Percentiles rank a stretch among this genome's conserved stretches.
phyloP scores from a whole-genome alignment of 805 yeast genomes.

The Yamadazyma philogaea region DNA sequence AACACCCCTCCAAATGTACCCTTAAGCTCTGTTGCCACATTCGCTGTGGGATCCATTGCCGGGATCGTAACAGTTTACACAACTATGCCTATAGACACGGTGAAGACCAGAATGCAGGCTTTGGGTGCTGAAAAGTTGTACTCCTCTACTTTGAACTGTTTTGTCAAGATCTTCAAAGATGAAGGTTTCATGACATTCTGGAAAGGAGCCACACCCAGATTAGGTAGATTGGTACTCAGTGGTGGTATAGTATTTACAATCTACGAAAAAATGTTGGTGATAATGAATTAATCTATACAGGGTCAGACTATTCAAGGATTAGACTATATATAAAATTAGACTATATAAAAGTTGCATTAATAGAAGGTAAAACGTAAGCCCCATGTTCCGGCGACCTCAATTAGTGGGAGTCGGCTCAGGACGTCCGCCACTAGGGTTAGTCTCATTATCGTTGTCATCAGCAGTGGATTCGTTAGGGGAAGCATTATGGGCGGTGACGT shows the following conservation, averaged over 20 bases:
- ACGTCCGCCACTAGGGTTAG: not conserved
- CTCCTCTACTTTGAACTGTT: conserved; percentile 76
- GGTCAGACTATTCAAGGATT: too few relatives aligned
- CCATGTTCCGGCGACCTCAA: not conserved
- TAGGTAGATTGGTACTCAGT: conserved; percentile 86
- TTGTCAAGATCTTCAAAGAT: conserved; percentile 70
- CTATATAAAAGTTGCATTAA: not conserved
- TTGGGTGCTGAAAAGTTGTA: conserved; percentile 72
- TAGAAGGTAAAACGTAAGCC: not conserved
- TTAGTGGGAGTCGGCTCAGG: not conserved
- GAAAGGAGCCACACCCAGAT: conserved; percentile 97
- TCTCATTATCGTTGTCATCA: conserved; percentile 4
- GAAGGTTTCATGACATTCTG: conserved; percentile 92
- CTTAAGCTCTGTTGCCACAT: conserved; percentile 73
- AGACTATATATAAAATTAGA: conserved; percentile 1
- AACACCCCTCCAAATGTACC: conserved; percentile 69
- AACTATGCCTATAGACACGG: conserved; percentile 95
- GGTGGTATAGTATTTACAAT: conserved; percentile 98
- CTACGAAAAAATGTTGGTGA: conserved; percentile 79
- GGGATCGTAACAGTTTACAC: conserved; percentile 87
- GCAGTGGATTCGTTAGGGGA: not conserved
- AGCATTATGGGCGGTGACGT: not conserved
- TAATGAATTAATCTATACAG: conserved; percentile 35
- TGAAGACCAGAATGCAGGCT: conserved; percentile 96
- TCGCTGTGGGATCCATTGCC: conserved; percentile 85